Evolutionary conservation across 1,284 basidiomycete genomes (phyloP).

Genomic region (Apiotrichum domesticum): DNA sequence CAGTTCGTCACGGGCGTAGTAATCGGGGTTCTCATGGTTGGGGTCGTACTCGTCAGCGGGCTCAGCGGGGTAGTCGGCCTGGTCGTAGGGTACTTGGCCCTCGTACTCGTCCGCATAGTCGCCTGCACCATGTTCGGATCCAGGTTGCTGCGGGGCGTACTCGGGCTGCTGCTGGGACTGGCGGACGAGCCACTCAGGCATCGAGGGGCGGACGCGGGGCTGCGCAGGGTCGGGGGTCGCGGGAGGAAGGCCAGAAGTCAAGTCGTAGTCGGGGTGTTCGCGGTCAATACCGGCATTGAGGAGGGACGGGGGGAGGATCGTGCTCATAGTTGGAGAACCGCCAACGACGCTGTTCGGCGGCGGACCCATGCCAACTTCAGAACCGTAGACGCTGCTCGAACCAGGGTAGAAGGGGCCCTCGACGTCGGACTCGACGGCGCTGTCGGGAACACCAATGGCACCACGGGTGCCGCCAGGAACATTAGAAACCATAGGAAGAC

Average conservation of each 20-base stretch:
- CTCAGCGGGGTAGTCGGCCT: neutral
- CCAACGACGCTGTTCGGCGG: conserved; percentile 29
- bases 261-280: conserved; percentile 37
- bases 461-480: no score
- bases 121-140: neutral
- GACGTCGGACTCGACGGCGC: neutral
- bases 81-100: neutral
- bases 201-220: neutral
- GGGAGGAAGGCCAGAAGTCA: conserved; percentile 36
- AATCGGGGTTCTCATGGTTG: no score
- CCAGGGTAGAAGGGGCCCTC: conserved; percentile 34
- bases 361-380: conserved; percentile 12
- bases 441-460: neutral
- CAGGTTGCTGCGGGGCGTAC: neutral
- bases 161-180: neutral
- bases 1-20: no score
- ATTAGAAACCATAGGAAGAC: no score
- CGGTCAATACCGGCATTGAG: conserved; percentile 25
- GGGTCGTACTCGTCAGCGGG: neutral
- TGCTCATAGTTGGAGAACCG: neutral
- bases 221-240: conserved; percentile 27
- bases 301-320: conserved; percentile 24
- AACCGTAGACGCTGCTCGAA: conserved; percentile 22
- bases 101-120: neutral
- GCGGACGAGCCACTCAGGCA: neutral